Conservation (phyloP, 2,329 filamentous ascomycete genomes). For the Boeremia lycopersici region DNA sequence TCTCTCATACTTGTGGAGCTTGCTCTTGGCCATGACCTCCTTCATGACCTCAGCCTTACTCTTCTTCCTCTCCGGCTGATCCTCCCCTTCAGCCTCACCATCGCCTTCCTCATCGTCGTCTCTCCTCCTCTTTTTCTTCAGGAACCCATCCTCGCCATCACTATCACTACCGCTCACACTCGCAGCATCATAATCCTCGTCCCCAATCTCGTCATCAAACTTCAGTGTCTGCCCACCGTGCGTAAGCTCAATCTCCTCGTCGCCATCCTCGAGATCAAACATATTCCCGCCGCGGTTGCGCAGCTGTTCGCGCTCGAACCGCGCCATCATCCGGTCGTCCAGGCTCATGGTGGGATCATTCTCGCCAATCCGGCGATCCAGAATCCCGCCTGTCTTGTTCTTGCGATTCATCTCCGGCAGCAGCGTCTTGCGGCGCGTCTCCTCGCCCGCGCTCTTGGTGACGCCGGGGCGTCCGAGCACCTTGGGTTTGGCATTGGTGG, state of each 20-base stretch:
- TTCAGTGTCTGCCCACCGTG: conserved; percentile 79
- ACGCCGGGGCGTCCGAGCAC: conserved; percentile 78
- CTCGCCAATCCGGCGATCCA: conserved; percentile 94
- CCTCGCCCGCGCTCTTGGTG: conserved; percentile 84
- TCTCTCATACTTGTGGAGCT: conserved; percentile 90
- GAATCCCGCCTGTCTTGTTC: conserved; percentile 89
- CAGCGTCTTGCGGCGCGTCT: conserved; percentile 81
- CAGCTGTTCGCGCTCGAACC: conserved; percentile 89
- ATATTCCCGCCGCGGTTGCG: conserved; percentile 76
- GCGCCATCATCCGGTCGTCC: conserved; percentile 88
- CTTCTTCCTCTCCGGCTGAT: conserved; percentile 80
- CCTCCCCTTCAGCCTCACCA: conserved; percentile 43
- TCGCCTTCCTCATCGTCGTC: conserved; percentile 52
- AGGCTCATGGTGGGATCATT: conserved; percentile 92
- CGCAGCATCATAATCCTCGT: conserved; percentile 80
- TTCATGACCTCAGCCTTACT: conserved; percentile 97
- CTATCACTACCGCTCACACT: conserved; percentile 63
- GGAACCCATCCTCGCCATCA: conserved; percentile 44
- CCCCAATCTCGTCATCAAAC: conserved; percentile 59
- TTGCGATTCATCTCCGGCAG: conserved; percentile 87
- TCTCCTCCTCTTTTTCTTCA: conserved; percentile 51
- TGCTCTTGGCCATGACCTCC: conserved; percentile 96
- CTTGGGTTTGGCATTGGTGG: conserved; percentile 59
- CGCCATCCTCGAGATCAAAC: conserved; percentile 90
- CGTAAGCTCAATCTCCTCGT: conserved; percentile 74